These are phyloP conservation scores for Mollisiaceae sp. DNA, from an alignment of 2,329 filamentous ascomycete genomes.

Conservation along the genomic window DNA sequence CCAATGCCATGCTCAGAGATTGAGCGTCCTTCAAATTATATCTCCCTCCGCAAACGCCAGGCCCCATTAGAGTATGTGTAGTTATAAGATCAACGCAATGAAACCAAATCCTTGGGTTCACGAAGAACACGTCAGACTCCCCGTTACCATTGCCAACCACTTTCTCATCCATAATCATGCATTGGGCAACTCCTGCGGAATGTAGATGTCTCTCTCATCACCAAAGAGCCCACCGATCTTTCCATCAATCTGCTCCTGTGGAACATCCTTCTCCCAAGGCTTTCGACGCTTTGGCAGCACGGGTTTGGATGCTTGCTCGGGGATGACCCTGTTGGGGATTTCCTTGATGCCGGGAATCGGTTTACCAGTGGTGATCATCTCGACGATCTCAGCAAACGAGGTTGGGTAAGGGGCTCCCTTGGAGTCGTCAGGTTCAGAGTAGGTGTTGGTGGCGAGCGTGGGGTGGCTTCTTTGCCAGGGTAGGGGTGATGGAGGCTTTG, in stretches of 20 bases:
- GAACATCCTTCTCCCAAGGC: conserved; percentile 77
- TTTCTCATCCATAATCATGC: background rate
- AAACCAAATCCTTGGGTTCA: background rate
- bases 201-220: conserved; percentile 36
- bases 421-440: conserved; percentile 5
- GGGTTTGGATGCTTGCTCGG: conserved; percentile 63
- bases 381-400: conserved; percentile 84
- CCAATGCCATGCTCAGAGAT: background rate
- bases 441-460: conserved; percentile 4
- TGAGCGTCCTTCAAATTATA: background rate
- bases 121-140: background rate
- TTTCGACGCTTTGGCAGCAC: conserved; percentile 52
- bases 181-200: conserved; percentile 39
- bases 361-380: conserved; percentile 80
- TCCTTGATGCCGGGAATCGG: conserved; percentile 87
- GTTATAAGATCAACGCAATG: background rate
- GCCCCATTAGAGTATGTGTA: background rate
- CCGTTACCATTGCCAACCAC: background rate
- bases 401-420: conserved; percentile 75
- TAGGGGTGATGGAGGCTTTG: conserved; percentile 8
- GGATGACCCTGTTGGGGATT: conserved; percentile 79
- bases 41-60: background rate
- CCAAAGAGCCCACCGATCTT: conserved; percentile 44
- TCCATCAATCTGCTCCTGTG: conserved; percentile 38
- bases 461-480: conserved; percentile 19